These are phyloP conservation scores for Ziziphus jujuba DNA, from an alignment of 306 rosid species.

Conservation along the genomic window DNA sequence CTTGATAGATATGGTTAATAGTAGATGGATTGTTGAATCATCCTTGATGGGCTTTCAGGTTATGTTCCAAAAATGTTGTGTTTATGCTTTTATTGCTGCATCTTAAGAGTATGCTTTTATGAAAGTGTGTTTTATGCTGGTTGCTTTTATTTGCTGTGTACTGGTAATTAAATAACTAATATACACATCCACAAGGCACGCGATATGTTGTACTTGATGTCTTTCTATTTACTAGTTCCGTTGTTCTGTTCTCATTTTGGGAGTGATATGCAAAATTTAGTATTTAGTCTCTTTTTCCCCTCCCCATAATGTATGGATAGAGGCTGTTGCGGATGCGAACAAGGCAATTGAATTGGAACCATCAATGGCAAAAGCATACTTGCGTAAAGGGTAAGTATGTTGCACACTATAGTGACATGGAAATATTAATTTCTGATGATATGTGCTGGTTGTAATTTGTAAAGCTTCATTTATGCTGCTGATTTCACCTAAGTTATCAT, in stretches of 20 bases:
- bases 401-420: neutral
- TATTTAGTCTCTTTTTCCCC: slow-evolving; percentile 1
- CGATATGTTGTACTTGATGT: neutral
- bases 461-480: neutral
- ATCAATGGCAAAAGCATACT: slow-evolving; percentile 59
- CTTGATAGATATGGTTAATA: too few relatives aligned
- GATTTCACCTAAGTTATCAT: too few relatives aligned
- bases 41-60: too few relatives aligned
- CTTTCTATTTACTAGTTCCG: neutral
- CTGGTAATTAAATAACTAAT: too few relatives aligned
- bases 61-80: too few relatives aligned
- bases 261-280: neutral
- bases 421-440: neutral
- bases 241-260: neutral
- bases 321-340: slow-evolving; percentile 81
- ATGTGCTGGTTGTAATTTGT: neutral
- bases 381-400: slow-evolving; percentile 76
- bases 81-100: too few relatives aligned
- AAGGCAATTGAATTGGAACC: slow-evolving; percentile 77
- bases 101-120: neutral
- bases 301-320: slow-evolving; percentile 41
- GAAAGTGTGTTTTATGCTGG: neutral
- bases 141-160: neutral
- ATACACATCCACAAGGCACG: too few relatives aligned
- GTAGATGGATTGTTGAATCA: too few relatives aligned